Conservation (phyloP, 495 filamentous ascomycete species). For the Pseudevernia furfuracea region DNA sequence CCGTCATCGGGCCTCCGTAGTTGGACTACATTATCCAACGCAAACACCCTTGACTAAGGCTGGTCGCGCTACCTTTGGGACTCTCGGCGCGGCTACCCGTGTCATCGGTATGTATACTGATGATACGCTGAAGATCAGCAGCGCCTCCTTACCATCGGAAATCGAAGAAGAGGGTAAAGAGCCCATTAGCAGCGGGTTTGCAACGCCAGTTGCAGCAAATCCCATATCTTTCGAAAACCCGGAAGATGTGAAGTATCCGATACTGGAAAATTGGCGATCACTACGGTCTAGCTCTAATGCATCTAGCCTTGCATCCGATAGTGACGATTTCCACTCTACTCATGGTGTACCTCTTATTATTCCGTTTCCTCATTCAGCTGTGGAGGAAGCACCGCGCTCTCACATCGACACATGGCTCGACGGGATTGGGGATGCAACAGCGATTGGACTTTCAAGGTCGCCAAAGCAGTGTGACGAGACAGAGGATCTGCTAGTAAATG, state of each 20-base stretch:
- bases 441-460: not conserved
- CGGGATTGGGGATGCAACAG: not conserved
- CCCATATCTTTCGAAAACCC: not conserved
- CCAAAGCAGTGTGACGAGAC: not conserved
- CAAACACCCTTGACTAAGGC: not conserved
- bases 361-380: not conserved
- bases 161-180: not conserved
- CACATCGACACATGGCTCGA: conserved; percentile 12
- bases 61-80: not conserved
- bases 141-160: not conserved
- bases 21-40: not conserved
- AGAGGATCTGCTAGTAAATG: not conserved
- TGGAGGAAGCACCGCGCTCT: not conserved
- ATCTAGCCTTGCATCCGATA: not conserved
- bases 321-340: not conserved
- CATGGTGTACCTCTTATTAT: conserved; percentile 3
- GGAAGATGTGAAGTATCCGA: not conserved
- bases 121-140: not conserved
- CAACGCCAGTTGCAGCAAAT: not conserved
- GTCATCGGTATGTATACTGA: not conserved
- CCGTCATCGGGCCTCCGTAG: not conserved
- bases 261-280: conserved; percentile 1
- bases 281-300: not conserved
- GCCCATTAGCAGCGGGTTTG: conserved; percentile 16
- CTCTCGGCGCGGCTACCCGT: not conserved